Evolutionary conservation across 305 asterid species (phyloP).

Genomic region (Ilex paraguariensis): DNA sequence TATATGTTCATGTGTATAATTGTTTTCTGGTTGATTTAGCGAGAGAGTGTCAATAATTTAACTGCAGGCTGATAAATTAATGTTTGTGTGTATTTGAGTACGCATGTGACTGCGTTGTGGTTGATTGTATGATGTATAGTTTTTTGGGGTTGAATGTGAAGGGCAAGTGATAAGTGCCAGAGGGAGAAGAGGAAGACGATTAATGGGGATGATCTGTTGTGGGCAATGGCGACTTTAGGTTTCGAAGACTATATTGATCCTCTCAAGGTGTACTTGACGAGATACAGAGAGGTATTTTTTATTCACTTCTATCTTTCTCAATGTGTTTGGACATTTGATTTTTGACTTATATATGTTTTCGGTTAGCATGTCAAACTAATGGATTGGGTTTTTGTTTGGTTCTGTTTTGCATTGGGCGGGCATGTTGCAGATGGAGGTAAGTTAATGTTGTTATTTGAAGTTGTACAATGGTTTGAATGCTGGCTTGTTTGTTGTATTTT

Average conservation of each 20-base stretch:
- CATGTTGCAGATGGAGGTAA: slow-evolving; percentile 76
- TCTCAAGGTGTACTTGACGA: slow-evolving; percentile 68
- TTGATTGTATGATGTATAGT: neutral
- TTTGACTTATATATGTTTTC: neutral
- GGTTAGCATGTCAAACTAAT: slow-evolving; percentile 15
- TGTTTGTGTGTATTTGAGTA: too few species aligned
- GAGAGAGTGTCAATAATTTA: too few species aligned
- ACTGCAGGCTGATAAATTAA: too few species aligned
- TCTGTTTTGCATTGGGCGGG: slow-evolving; percentile 26
- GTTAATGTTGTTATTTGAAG: slow-evolving; percentile 5
- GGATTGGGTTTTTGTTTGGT: slow-evolving; percentile 10
- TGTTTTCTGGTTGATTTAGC: too few species aligned
- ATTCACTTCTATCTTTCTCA: neutral
- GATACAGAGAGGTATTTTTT: slow-evolving; percentile 70
- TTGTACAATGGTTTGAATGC: too few species aligned
- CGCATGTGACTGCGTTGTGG: neutral
- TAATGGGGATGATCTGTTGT: slow-evolving; percentile 83
- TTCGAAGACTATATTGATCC: slow-evolving; percentile 92
- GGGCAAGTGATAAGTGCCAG: slow-evolving; percentile 96
- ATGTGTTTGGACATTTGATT: neutral
- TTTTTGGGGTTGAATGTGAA: slow-evolving; percentile 27
- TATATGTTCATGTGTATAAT: too few species aligned
- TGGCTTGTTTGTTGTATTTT: neutral
- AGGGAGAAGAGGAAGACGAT: slow-evolving; percentile 85
- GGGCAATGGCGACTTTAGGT: slow-evolving; percentile 93